Percentiles rank a stretch among this genome's conserved stretches.
These are phyloP conservation scores for Lumnitzera racemosa DNA, from an alignment of 345 rosid genomes.

Conservation along the genomic window DNA sequence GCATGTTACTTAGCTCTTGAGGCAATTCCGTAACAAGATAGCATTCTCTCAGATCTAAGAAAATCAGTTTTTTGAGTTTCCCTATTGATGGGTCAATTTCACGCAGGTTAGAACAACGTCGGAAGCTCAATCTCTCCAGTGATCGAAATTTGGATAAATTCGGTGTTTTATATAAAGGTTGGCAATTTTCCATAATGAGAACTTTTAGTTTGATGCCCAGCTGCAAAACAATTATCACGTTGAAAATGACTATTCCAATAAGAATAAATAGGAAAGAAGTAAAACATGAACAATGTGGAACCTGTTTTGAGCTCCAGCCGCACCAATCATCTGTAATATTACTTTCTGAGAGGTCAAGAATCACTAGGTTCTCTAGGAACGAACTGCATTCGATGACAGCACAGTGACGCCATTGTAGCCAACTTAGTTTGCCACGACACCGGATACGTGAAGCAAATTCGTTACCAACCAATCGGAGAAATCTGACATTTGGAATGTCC, in stretches of 20 bases:
- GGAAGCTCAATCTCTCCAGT: constrained; percentile 3
- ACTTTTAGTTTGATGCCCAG: constrained; percentile 5
- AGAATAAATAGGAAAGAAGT: neutral
- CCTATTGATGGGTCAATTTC: neutral
- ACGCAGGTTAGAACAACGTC: fast-evolving
- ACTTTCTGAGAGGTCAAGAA: neutral
- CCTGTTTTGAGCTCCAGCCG: neutral
- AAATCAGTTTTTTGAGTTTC: neutral
- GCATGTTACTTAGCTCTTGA: neutral
- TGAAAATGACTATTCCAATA: fast-evolving
- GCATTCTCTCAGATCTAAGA: neutral
- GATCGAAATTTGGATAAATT: neutral
- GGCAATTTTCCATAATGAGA: neutral
- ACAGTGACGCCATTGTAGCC: neutral
- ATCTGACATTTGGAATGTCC: no score
- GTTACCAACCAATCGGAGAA: constrained; percentile 5
- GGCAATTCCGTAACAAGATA: fast-evolving
- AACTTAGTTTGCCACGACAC: neutral
- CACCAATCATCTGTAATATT: neutral
- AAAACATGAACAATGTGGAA: neutral
- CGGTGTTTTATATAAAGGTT: neutral
- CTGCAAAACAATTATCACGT: neutral
- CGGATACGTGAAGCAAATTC: no score
- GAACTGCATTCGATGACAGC: neutral
- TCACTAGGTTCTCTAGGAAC: neutral